Base-by-base conservation (phyloP, 1,284 basidiomycete species). In the Tilletia setariae region DNA sequence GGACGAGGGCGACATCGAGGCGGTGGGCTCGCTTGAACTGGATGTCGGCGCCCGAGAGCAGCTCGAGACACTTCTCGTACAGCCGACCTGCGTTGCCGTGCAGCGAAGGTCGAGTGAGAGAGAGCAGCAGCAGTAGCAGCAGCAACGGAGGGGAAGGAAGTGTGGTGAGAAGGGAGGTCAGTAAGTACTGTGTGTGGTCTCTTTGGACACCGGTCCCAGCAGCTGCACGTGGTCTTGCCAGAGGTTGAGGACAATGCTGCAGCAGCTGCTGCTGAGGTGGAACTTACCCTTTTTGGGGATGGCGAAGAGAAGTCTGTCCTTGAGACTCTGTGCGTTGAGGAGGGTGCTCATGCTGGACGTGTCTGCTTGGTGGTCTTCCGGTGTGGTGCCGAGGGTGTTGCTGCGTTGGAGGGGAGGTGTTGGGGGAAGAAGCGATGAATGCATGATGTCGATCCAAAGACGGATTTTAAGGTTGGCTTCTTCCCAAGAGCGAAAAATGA, bases 241-340 rank as follows among this genome's bases (percentile, higher is more conserved):
- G 21, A 40, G 11, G 16, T 19, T 30, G 51, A 66, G 46, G 49
- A 13, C n/a, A n/a, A n/a, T n/a, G n/a, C n/a, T n/a, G n/a, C n/a
- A n/a, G n/a, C n/a, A n/a, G n/a, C n/a, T n/a, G n/a, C n/a, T n/a
- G n/a, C n/a, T n/a, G n/a, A 40, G 11, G 11, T 40, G 35, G 35
- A 4, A 25, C 59, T 61, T 51, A 90, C 94, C 95, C 88, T 98
- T 98, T 86, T 98, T 98, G 0, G 95, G 95, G 76, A 98, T 92
- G 6, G 95, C 95, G 79, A 98, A 95, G 42, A 98, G 86, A 68
- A 97, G 81, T 63, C 94, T 88, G 62, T 89, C 89, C 85, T 85
- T 67, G 87, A 79, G 72, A 69, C 73, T 75, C 64, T 82, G 79
- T 15, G 78, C 71, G 53, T 70, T 73, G 56, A 82, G 71, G 15